Percentiles rank a stretch among this genome's conserved stretches.
Evolutionary conservation across 1,284 basidiomycete genomes (phyloP).

Genomic region (Papiliotrema flavescens): DNA sequence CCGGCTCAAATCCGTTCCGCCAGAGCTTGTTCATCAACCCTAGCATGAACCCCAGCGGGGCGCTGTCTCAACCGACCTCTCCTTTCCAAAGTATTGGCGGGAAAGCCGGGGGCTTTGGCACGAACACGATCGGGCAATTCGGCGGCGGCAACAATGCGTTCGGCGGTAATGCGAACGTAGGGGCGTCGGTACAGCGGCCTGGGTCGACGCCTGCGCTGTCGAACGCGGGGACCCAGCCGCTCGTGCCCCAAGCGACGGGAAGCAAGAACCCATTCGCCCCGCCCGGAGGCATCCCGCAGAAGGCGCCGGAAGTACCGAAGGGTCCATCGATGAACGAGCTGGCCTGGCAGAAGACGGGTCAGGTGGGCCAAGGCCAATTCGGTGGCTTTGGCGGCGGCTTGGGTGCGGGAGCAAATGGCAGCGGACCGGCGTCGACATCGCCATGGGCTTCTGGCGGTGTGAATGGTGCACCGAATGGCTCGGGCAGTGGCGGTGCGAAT

Average conservation of each 20-base stretch:
- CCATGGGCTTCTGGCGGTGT: neutral
- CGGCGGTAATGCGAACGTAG: constrained; percentile 15
- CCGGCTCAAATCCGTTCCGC: constrained; percentile 72
- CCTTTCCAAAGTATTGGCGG: constrained; percentile 24
- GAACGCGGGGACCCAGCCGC: constrained; percentile 49
- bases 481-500: no score
- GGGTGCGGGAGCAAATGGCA: neutral
- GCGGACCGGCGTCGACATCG: neutral
- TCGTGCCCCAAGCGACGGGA: constrained; percentile 89
- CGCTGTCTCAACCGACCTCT: constrained; percentile 26
- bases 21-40: constrained; percentile 43
- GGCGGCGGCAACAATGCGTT: neutral
- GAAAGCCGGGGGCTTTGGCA: no score
- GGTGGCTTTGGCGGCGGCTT: neutral
- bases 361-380: constrained; percentile 6
- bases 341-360: constrained; percentile 48
- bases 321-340: constrained; percentile 78
- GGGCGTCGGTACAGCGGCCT: constrained; percentile 36
- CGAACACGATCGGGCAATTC: no score
- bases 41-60: constrained; percentile 7
- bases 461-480: constrained; percentile 1
- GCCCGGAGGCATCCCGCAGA: constrained; percentile 52
- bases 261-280: constrained; percentile 93
- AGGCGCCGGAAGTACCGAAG: constrained; percentile 60
- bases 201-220: constrained; percentile 36